Evolutionary conservation across 1,139 yeast genomes (phyloP).

Genomic region (Hyphopichia fennica): DNA sequence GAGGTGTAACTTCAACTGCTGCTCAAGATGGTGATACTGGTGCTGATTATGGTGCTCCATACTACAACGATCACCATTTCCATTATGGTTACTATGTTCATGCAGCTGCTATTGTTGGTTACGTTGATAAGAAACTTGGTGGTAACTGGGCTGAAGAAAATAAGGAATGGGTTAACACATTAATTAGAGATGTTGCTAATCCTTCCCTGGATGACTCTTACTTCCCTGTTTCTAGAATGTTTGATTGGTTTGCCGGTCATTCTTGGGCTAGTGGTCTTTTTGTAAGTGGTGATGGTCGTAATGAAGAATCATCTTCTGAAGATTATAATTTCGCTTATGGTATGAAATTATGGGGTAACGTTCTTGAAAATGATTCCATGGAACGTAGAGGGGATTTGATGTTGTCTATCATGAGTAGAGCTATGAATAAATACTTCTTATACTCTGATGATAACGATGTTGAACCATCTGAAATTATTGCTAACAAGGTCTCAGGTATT

Average conservation of each 20-base stretch:
- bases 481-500: slow-evolving; percentile 75
- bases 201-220: slow-evolving; percentile 59
- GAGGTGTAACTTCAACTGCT: slow-evolving; percentile 58
- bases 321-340: slow-evolving; percentile 81
- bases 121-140: slow-evolving; percentile 57
- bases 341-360: slow-evolving; percentile 78
- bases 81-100: slow-evolving; percentile 78
- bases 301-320: slow-evolving; percentile 80
- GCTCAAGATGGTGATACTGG: slow-evolving; percentile 37
- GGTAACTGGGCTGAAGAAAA: slow-evolving; percentile 69
- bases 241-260: slow-evolving; percentile 82
- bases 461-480: slow-evolving; percentile 56
- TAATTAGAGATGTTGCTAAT: slow-evolving; percentile 76
- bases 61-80: slow-evolving; percentile 74
- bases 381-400: slow-evolving; percentile 75
- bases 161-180: slow-evolving; percentile 62
- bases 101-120: slow-evolving; percentile 74
- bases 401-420: slow-evolving; percentile 62
- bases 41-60: slow-evolving; percentile 50
- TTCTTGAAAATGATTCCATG: slow-evolving; percentile 70
- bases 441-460: slow-evolving; percentile 56
- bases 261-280: slow-evolving; percentile 84
- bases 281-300: slow-evolving; percentile 70
- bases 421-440: slow-evolving; percentile 64
- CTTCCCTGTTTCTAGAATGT: slow-evolving; percentile 77